Base-by-base conservation (phyloP, 345 rosid species). In the Citropsis articulata region DNA sequence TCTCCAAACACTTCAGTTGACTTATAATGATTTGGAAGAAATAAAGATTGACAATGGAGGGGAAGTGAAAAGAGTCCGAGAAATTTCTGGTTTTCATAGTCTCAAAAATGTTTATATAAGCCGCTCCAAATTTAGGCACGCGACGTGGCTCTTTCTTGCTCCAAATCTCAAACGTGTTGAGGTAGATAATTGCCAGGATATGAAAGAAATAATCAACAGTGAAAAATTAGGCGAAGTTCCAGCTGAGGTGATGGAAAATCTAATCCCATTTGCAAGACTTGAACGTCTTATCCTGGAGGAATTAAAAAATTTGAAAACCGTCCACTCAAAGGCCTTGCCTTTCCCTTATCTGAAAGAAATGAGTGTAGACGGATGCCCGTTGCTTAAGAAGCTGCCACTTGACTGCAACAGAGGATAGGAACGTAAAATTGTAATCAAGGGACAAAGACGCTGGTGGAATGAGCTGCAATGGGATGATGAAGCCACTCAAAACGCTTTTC, bases 111-210 rank as follows among this genome's bases (percentile, higher is more conserved):
- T 69, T 25, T 1, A 48, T 14, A 69, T 69, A 69, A 2, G 10
- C 5, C 0, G 0, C 59, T 42, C 35, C 48, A 24, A 9, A 0
- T 1, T 40, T 3, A 57, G 24, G 40, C 78, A 81, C 18, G 19
- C 78, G 72, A 78, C 78, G 56, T 81, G 73, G 84, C 61, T 81
- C 7, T 21, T 81, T 75, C 59, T 66, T n/a, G 81, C 79, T 31
- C 84, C 77, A 40, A 72, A 75, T 30, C 27, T 84, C 68, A 64
- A 60, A 7, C 16, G 8, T 7, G 18, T 25, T 3, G 9, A 7
- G 7, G 24, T 5, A 1, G 8, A 13, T 4, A 45, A 12, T 42
- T 31, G n/a, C 9, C 5, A 4, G 16, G 7, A 1, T 42, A 16
- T 24, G 72, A 33, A 42, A 69, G 57, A 45, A 25, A 24, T 69